Conservation (phyloP, 1,139 yeast genomes). For the Fermentozyma sake region DNA sequence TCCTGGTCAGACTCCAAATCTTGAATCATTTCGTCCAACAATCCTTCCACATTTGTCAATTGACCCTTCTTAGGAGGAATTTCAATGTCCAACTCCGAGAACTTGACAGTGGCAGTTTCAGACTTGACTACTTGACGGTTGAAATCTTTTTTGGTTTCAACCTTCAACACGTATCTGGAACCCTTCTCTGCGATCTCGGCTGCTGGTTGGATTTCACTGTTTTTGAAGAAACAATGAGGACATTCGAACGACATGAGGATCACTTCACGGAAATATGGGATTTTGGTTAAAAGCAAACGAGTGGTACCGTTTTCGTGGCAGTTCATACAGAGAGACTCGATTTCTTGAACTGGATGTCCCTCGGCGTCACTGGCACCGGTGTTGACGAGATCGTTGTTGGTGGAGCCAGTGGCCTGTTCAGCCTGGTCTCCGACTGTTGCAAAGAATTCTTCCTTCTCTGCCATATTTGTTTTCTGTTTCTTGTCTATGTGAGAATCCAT, state of each 20-base stretch:
- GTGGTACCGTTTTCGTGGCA: slow-evolving; percentile 86
- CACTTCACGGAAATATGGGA: slow-evolving; percentile 89
- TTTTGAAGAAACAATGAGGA: slow-evolving; percentile 89
- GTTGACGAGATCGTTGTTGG: slow-evolving; percentile 7
- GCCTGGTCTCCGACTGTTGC: slow-evolving; percentile 46
- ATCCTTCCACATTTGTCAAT: slow-evolving; percentile 86
- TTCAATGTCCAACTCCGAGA: slow-evolving; percentile 83
- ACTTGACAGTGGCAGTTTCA: slow-evolving; percentile 78
- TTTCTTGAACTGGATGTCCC: slow-evolving; percentile 96
- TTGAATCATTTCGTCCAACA: slow-evolving; percentile 76
- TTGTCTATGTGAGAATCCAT: slow-evolving; percentile 13
- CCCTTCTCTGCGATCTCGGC: slow-evolving; percentile 88
- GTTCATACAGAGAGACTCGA: slow-evolving; percentile 93
- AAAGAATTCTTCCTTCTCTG: slow-evolving; percentile 40
- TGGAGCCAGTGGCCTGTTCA: slow-evolving; percentile 8
- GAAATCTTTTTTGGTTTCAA: slow-evolving; percentile 72
- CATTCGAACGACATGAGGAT: slow-evolving; percentile 94
- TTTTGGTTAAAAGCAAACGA: slow-evolving; percentile 75
- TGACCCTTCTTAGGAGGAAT: slow-evolving; percentile 96
- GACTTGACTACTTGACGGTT: slow-evolving; percentile 90
- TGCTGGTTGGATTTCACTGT: slow-evolving; percentile 93
- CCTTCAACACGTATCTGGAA: slow-evolving; percentile 61
- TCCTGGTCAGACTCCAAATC: slow-evolving; percentile 82
- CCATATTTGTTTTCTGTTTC: slow-evolving; percentile 14
- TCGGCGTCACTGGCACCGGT: slow-evolving; percentile 77